These are phyloP conservation scores for Penicillium crystallinum DNA, from an alignment of 495 filamentous ascomycete genomes.

Conservation along the genomic window DNA sequence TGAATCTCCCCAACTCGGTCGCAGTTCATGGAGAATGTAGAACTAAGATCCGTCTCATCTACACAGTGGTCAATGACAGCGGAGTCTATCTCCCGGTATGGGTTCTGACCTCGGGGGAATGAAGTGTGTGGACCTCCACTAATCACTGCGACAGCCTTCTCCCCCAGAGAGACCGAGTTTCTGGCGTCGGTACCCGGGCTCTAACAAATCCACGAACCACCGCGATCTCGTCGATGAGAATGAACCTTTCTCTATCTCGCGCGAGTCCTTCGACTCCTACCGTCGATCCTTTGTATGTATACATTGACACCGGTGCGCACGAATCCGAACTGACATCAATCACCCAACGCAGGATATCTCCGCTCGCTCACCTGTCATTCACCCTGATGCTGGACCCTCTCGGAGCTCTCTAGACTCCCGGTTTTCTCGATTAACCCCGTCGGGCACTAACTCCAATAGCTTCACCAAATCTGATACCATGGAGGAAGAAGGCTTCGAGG, in stretches of 20 bases:
- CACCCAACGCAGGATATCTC: slow-evolving; percentile 69
- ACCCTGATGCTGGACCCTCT: slow-evolving; percentile 50
- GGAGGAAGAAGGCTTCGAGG: slow-evolving; percentile 80
- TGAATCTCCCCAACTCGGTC: neutral
- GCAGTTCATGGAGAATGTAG: neutral
- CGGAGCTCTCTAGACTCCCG: slow-evolving; percentile 79
- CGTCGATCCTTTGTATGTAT: slow-evolving; percentile 82
- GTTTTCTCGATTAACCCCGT: slow-evolving; percentile 47
- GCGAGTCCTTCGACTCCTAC: slow-evolving; percentile 97
- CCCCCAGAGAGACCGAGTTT: slow-evolving; percentile 80
- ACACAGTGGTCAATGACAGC: slow-evolving; percentile 87
- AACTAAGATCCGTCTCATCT: slow-evolving; percentile 1
- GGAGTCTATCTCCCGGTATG: slow-evolving; percentile 92
- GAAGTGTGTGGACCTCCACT: slow-evolving; percentile 9
- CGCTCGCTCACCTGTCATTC: slow-evolving; percentile 71
- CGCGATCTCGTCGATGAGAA: slow-evolving; percentile 68
- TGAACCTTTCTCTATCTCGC: slow-evolving; percentile 93
- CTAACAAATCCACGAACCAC: slow-evolving; percentile 65
- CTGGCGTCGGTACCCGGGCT: slow-evolving; percentile 70
- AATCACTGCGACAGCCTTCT: slow-evolving; percentile 60
- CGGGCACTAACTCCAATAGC: slow-evolving; percentile 47
- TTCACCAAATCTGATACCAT: slow-evolving; percentile 53
- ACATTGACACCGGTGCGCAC: neutral
- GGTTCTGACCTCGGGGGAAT: slow-evolving; percentile 2
- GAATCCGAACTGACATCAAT: neutral